Base-by-base conservation (phyloP, 2,329 filamentous ascomycete species). In the Chrysoporthe deuterocubensis region DNA sequence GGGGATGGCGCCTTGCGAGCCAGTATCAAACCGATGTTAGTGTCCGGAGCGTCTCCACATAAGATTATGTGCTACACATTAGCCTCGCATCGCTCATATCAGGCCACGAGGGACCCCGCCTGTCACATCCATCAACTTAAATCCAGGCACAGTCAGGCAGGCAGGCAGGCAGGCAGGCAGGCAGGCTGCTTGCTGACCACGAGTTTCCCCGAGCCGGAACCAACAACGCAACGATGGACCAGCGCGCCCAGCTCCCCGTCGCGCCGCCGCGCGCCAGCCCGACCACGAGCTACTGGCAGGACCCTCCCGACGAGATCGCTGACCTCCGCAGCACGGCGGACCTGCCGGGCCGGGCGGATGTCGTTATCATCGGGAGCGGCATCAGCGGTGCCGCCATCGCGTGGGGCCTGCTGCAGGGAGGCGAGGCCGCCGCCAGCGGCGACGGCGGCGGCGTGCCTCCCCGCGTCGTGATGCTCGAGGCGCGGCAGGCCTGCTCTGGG, bases 351-450 rank as follows among this genome's bases (percentile, higher is more conserved):
- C 76, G 78, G 61, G 86, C 84, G 2, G 88, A 90, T 74, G 81
- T 89, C 1, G 82, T 90, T 16, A 85, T 92, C 57, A 81, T 91
- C 42, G 89, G 89, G 40, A 89, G 84, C 74, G 89, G 89, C 37
- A 89, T 91, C 70, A 87, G 87, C 2, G 89, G 89, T n/a, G 81
- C 85, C 4, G 85, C 84, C 60, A 82, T 85, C 6, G 88, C 87
- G 11, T 85, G 85, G 74, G 84, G 84, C 70, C 78, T 89, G 71
- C 81, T 79, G 74, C 76, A 43, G n/a, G 1, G 26, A 26, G 32
- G n/a, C 71, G 77, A 70, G 74, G 73, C 56, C 59, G n/a, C 11
- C 5, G 5, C 50, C 50, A 8, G 5, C 37, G 37, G 37, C 37
- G 37, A 2, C 37, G 37, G 3, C 3, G 37, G 50, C 18, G 67